A percentile compares a stretch with the other conserved stretches of the same genome.
phyloP scores from a whole-genome alignment of 139 green algal species.

The Chloropicon primus region DNA sequence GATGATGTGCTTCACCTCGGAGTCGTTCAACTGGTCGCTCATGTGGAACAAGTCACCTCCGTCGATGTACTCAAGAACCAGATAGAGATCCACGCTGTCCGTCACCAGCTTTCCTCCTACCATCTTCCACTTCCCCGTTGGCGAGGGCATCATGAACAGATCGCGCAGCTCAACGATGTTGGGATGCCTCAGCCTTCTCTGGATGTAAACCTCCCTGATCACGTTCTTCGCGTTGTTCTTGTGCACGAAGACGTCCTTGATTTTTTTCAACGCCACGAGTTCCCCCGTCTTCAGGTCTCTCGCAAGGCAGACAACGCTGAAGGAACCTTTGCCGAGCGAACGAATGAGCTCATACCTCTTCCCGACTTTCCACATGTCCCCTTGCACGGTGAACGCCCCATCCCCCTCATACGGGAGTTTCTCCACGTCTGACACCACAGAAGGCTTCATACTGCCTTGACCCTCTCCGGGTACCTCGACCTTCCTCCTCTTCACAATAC shows the following conservation, averaged over 20 bases:
- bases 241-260: conserved; percentile 60
- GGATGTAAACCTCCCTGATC: conserved; percentile 80
- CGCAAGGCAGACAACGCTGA: conserved; percentile 52
- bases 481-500: background rate
- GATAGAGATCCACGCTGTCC: conserved; percentile 64
- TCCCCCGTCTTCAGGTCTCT: conserved; percentile 27
- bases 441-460: too few relatives aligned
- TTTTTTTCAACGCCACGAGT: conserved; percentile 66
- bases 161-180: conserved; percentile 63
- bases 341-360: conserved; percentile 40
- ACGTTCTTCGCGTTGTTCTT: conserved; percentile 62
- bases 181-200: conserved; percentile 64
- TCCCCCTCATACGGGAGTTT: background rate
- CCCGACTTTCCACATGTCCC: conserved; percentile 20
- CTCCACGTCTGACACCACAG: too few relatives aligned
- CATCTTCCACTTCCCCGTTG: conserved; percentile 32
- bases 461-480: too few relatives aligned
- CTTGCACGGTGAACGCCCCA: background rate
- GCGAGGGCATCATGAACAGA: conserved; percentile 49
- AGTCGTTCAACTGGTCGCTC: conserved; percentile 28
- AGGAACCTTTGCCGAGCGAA: conserved; percentile 54
- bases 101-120: conserved; percentile 47
- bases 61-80: conserved; percentile 58
- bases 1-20: conserved; percentile 52
- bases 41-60: conserved; percentile 48